Conservation (phyloP, 148 eudicot genomes). For the Camellia sinensis region DNA sequence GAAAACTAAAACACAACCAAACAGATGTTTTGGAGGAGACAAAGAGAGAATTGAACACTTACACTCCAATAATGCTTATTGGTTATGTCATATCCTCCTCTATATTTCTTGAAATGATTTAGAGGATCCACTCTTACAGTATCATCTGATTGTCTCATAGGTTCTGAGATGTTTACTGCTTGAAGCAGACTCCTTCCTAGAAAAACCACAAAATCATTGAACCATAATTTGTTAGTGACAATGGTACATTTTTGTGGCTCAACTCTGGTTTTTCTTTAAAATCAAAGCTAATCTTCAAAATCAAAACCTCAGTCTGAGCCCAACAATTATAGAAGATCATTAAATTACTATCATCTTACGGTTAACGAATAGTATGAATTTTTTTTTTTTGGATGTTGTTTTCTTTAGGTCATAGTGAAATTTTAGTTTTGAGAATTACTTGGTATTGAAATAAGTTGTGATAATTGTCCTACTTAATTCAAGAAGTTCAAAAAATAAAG, state of each 20-base stretch:
- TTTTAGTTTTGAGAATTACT: too few relatives aligned
- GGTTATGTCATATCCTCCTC: constrained; percentile 65
- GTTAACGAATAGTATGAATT: too few relatives aligned
- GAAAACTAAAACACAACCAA: too few relatives aligned
- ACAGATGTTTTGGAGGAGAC: not conserved
- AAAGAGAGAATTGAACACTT: constrained; percentile 26
- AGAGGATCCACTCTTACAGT: constrained; percentile 67
- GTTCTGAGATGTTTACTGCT: constrained; percentile 17
- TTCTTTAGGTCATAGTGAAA: too few relatives aligned
- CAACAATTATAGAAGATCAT: not conserved
- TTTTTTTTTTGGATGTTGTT: too few relatives aligned
- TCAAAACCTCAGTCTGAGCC: constrained; percentile 16
- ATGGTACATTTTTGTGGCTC: not conserved
- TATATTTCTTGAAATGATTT: constrained; percentile 53
- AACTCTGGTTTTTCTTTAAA: not conserved
- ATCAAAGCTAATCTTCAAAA: constrained; percentile 17
- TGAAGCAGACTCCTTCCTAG: constrained; percentile 32
- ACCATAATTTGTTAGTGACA: not conserved
- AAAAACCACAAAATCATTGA: not conserved
- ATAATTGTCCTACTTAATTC: too few relatives aligned
- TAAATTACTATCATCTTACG: too few relatives aligned
- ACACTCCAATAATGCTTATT: constrained; percentile 82
- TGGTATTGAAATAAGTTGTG: too few relatives aligned
- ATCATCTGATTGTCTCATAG: constrained; percentile 22
- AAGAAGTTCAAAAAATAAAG: too few relatives aligned